A percentile compares a stretch with the other conserved stretches of the same genome.
Evolutionary conservation across 441 rosid species (phyloP).

Genomic region (Theobroma grandiflorum): DNA sequence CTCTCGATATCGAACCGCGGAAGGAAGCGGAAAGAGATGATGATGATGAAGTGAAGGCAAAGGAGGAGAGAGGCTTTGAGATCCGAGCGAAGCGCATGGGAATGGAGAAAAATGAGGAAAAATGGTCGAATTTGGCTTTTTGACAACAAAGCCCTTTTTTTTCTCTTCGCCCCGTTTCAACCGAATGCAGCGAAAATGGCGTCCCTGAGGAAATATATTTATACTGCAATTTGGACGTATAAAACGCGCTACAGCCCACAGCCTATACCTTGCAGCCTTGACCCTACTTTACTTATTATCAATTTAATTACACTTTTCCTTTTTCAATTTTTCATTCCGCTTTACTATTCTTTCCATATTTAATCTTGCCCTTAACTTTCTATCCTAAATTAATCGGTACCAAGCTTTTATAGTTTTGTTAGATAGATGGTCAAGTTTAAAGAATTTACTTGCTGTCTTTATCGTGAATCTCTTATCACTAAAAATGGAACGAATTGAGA

Average conservation of each 20-base stretch:
- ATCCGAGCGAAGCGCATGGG: conserved; percentile 34
- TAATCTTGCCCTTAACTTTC: no score
- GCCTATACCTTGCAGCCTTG: no score
- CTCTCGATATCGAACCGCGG: conserved; percentile 14
- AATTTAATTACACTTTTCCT: no score
- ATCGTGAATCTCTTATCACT: no score
- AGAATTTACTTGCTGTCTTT: no score
- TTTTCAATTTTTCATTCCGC: no score
- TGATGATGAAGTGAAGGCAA: background rate
- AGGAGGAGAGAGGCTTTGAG: conserved; percentile 2
- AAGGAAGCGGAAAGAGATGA: conserved; percentile 5
- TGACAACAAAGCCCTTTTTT: background rate
- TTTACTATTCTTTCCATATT: no score
- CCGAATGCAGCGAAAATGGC: conserved; percentile 17
- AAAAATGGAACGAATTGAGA: no score
- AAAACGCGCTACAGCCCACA: background rate
- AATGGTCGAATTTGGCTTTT: background rate
- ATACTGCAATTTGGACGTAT: background rate
- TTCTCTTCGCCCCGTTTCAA: background rate
- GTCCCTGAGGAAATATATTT: background rate
- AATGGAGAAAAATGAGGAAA: background rate
- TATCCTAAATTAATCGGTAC: no score
- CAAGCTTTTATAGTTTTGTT: no score
- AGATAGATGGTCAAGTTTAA: no score
- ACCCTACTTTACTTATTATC: no score